Conservation (phyloP, 495 filamentous ascomycete species). For the Tuber microsphaerosporum region DNA sequence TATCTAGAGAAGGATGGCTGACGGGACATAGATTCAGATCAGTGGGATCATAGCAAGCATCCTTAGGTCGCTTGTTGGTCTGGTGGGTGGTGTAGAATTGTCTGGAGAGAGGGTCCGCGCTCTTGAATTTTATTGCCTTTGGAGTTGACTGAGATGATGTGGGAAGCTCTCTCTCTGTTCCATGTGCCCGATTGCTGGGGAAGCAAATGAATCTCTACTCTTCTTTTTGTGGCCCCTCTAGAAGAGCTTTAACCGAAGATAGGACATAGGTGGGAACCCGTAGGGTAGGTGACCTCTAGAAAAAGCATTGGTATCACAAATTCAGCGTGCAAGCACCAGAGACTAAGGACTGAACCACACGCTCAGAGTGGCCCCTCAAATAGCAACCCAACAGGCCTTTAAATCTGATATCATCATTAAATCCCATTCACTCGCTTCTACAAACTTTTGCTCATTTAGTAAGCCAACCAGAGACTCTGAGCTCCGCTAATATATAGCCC, state of each 20-base stretch:
- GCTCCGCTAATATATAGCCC: neutral
- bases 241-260: neutral
- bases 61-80: slow-evolving; percentile 10
- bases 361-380: neutral
- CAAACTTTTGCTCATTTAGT: neutral
- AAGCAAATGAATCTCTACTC: neutral
- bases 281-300: neutral
- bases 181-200: neutral
- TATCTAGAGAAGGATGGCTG: slow-evolving; percentile 8
- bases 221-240: neutral
- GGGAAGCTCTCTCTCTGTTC: neutral
- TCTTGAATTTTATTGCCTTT: neutral
- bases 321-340: neutral
- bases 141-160: neutral
- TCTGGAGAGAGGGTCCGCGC: neutral
- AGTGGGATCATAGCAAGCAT: slow-evolving; percentile 29
- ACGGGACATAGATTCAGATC: slow-evolving; percentile 29
- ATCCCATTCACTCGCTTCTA: neutral
- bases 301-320: neutral
- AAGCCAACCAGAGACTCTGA: neutral
- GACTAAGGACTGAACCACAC: neutral
- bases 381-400: neutral
- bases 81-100: no score
- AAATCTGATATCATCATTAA: neutral
- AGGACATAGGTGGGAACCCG: neutral